Conservation (phyloP, 2,329 filamentous ascomycete genomes). For the Pestalotiopsis sp. region DNA sequence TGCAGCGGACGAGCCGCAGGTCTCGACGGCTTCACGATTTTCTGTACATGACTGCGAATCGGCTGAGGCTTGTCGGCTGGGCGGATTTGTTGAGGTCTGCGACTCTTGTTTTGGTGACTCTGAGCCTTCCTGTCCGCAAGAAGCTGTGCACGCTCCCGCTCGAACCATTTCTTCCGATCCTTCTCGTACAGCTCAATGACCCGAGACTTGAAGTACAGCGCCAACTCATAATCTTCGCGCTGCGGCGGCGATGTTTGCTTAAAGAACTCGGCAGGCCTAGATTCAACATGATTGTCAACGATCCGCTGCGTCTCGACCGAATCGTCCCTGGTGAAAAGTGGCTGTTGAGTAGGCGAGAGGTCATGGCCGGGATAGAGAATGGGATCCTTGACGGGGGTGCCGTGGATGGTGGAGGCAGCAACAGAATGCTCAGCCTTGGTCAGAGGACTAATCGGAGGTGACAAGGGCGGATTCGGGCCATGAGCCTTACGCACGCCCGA, state of each 20-base stretch:
- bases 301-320: slow-evolving; percentile 46
- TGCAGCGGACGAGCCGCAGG: slow-evolving; percentile 24
- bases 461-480: slow-evolving; percentile 49
- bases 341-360: slow-evolving; percentile 45
- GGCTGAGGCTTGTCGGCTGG: slow-evolving; percentile 41
- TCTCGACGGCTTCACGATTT: slow-evolving; percentile 31
- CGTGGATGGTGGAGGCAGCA: slow-evolving; percentile 29
- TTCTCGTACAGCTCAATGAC: slow-evolving; percentile 48
- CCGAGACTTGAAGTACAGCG: slow-evolving; percentile 55
- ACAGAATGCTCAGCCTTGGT: slow-evolving; percentile 38
- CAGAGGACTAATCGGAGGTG: slow-evolving; percentile 61
- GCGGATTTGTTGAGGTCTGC: slow-evolving; percentile 41
- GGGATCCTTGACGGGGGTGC: slow-evolving; percentile 51
- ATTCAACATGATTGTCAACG: slow-evolving; percentile 53
- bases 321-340: slow-evolving; percentile 52
- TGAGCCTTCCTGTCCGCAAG: slow-evolving; percentile 49
- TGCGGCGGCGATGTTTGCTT: slow-evolving; percentile 48
- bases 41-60: slow-evolving; percentile 33
- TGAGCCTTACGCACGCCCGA: slow-evolving; percentile 34
- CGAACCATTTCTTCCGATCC: slow-evolving; percentile 52
- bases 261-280: slow-evolving; percentile 47
- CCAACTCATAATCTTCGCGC: slow-evolving; percentile 56
- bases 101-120: slow-evolving; percentile 37
- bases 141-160: slow-evolving; percentile 53
- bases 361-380: slow-evolving; percentile 60